phyloP scores from a whole-genome alignment of 2,329 filamentous ascomycete genomes.

The Talaromyces islandicus region DNA sequence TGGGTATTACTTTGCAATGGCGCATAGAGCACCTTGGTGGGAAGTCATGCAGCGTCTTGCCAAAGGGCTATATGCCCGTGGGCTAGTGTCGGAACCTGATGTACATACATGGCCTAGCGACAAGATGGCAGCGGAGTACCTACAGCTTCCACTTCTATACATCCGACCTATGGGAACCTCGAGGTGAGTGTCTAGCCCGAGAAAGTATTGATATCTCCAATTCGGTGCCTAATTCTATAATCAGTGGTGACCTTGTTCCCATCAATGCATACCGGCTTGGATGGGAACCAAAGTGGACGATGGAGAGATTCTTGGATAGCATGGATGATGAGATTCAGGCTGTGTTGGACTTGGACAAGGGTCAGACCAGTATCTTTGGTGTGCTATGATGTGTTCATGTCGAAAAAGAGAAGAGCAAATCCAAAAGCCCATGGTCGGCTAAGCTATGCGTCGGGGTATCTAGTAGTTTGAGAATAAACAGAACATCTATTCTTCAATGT shows the following conservation, averaged over 20 bases:
- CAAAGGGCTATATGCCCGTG: background rate
- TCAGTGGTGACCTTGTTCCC: background rate
- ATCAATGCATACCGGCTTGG: background rate
- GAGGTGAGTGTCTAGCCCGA: background rate
- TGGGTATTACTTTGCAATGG: slow-evolving; percentile 1
- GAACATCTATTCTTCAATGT: background rate
- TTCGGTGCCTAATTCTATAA: background rate
- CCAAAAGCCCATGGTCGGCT: background rate
- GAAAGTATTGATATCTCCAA: background rate
- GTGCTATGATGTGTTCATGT: background rate
- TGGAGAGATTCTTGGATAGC: background rate
- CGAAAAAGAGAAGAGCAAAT: background rate
- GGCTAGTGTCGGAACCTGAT: background rate
- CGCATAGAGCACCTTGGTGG: background rate
- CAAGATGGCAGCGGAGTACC: background rate
- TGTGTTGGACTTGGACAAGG: background rate
- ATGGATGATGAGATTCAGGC: slow-evolving; percentile 3
- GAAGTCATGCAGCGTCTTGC: background rate
- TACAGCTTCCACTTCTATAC: background rate
- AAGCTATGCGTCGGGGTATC: background rate
- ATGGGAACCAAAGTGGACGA: background rate
- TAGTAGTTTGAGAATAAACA: background rate
- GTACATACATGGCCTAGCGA: slow-evolving; percentile 1
- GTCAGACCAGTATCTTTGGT: background rate
- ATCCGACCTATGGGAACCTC: background rate